Evolutionary conservation across 2,329 filamentous ascomycete genomes (phyloP).

Genomic region (Ambrosiella beaveri): DNA sequence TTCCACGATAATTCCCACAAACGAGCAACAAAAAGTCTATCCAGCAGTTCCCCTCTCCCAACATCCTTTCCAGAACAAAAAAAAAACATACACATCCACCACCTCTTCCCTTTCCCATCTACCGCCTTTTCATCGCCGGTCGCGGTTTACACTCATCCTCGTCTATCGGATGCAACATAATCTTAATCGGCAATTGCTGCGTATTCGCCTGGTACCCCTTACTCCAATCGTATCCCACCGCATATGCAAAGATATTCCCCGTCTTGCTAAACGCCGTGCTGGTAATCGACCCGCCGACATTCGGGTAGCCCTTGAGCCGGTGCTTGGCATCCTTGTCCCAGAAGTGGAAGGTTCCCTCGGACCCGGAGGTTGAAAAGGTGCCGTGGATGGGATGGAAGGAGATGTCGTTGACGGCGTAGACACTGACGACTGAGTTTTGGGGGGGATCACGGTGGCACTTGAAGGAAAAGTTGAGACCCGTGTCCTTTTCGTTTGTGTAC

Average conservation of each 20-base stretch:
- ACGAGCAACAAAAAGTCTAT: neutral
- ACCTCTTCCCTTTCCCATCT: slow-evolving; percentile 16
- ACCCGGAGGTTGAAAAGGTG: slow-evolving; percentile 94
- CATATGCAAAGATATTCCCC: slow-evolving; percentile 73
- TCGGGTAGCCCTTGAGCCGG: slow-evolving; percentile 73
- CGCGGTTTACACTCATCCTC: slow-evolving; percentile 45
- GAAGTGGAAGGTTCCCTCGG: slow-evolving; percentile 92
- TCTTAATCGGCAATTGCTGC: slow-evolving; percentile 55
- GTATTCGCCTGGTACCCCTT: slow-evolving; percentile 85
- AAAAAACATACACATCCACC: neutral
- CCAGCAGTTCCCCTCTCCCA: neutral
- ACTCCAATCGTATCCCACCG: slow-evolving; percentile 93
- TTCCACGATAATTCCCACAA: too few relatives aligned
- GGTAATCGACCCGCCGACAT: slow-evolving; percentile 72
- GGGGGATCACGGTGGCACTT: slow-evolving; percentile 88
- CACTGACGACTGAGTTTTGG: slow-evolving; percentile 61
- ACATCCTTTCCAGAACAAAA: neutral
- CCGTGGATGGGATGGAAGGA: slow-evolving; percentile 93
- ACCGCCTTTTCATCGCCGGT: slow-evolving; percentile 43
- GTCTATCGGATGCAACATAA: slow-evolving; percentile 65
- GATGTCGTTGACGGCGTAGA: slow-evolving; percentile 92
- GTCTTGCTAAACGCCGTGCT: slow-evolving; percentile 80
- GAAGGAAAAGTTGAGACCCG: slow-evolving; percentile 90
- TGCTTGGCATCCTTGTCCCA: slow-evolving; percentile 91
- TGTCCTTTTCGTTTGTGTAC: slow-evolving; percentile 92